phyloP scores from a whole-genome alignment of 2,329 filamentous ascomycete species.

The Trichoderma citrinoviride region DNA sequence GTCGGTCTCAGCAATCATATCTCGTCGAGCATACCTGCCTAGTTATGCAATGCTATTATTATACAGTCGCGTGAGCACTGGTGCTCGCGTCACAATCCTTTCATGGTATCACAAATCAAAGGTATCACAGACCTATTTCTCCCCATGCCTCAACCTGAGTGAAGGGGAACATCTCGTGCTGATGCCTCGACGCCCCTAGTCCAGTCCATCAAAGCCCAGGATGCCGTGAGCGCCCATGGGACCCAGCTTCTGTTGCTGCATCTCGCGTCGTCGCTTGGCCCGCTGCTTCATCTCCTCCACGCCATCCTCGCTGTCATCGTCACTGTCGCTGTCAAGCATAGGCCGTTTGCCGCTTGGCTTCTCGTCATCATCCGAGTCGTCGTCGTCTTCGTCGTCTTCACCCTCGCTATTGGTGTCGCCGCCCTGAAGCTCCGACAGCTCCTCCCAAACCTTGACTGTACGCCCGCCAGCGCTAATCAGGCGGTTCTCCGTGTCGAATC shows the following conservation, averaged over 20 bases:
- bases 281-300: conserved; percentile 44
- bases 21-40: not conserved
- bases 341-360: conserved; percentile 45
- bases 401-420: conserved; percentile 46
- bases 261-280: conserved; percentile 45
- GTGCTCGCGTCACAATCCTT: not conserved
- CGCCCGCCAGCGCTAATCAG: conserved; percentile 87
- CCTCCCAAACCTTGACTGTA: conserved; percentile 90
- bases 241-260: conserved; percentile 44
- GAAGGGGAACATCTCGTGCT: not conserved
- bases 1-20: not conserved
- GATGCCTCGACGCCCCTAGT: conserved; percentile 30
- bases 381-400: conserved; percentile 46
- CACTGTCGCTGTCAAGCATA: conserved; percentile 44
- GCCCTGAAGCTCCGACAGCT: conserved; percentile 57
- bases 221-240: conserved; percentile 52
- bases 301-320: conserved; percentile 29
- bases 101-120: not conserved
- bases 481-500: conserved; percentile 79
- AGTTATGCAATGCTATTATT: not conserved
- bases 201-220: conserved; percentile 49
- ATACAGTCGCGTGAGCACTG: not conserved
- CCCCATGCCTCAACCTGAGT: not conserved
- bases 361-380: conserved; percentile 47
- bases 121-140: not conserved